Conservation (phyloP, 164 flowering plant species). For the Magnolia changhungtana region DNA sequence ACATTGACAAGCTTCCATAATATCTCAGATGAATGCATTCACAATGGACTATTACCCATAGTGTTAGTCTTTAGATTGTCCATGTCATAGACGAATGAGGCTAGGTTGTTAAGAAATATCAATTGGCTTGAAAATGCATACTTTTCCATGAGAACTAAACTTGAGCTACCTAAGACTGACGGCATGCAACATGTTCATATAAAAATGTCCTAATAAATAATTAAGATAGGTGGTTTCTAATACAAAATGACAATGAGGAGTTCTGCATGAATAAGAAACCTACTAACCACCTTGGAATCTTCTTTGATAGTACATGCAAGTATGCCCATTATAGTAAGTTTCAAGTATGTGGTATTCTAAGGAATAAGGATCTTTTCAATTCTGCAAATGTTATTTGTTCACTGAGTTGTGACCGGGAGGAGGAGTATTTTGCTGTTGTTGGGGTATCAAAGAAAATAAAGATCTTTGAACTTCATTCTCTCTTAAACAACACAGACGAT, state of each 20-base stretch:
- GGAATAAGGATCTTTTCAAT: conserved; percentile 70
- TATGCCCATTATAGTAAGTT: conserved; percentile 85
- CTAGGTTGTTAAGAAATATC: conserved; percentile 52
- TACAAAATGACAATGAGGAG: conserved; percentile 22
- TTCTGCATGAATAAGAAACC: conserved; percentile 12
- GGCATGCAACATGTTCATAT: conserved; percentile 34
- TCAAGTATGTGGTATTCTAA: conserved; percentile 61
- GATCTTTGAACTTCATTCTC: conserved; percentile 67
- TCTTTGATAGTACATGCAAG: conserved; percentile 90
- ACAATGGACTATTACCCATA: conserved; percentile 18
- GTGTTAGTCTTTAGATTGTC: conserved; percentile 16
- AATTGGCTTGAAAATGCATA: conserved; percentile 82
- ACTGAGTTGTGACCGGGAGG: conserved; percentile 88
- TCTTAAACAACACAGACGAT: conserved; percentile 71
- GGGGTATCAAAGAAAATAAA: conserved; percentile 96
- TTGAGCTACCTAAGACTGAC: conserved; percentile 39
- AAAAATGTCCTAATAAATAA: conserved; percentile 45
- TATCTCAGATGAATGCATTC: conserved; percentile 9
- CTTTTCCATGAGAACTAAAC: conserved; percentile 67
- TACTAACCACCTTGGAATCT: conserved; percentile 53
- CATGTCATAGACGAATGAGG: conserved; percentile 25
- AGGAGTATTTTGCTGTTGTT: conserved; percentile 92
- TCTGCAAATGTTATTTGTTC: conserved; percentile 95
- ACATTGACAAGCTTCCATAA: neutral
- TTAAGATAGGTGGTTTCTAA: conserved; percentile 28